phyloP scores from a whole-genome alignment of 73 alveolate genomes.

The Paramecium primaurelia region DNA sequence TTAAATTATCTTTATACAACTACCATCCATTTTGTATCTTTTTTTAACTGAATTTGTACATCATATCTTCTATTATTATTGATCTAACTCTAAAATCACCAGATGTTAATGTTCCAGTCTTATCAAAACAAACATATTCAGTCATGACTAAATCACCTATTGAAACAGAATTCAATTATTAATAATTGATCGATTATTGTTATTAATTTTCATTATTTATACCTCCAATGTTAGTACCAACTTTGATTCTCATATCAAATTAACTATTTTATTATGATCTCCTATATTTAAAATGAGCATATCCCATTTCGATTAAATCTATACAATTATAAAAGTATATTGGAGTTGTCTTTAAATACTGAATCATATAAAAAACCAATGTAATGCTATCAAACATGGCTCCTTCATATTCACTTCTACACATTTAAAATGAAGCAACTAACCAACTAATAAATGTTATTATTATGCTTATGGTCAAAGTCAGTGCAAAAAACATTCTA shows the following conservation, averaged over 20 bases:
- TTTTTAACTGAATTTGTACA: not conserved
- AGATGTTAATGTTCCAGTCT: conserved; percentile 15
- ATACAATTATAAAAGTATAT: not conserved
- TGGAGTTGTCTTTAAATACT: not conserved
- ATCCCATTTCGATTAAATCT: not conserved
- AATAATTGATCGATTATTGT: not conserved
- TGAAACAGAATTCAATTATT: not conserved
- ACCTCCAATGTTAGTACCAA: not conserved
- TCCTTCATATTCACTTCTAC: not conserved
- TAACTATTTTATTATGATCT: not conserved
- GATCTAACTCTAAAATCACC: conserved; percentile 27
- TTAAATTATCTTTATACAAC: not conserved
- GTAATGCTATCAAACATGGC: not conserved
- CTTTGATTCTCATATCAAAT: not conserved
- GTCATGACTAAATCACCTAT: conserved; percentile 28
- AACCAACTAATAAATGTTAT: conserved; percentile 16
- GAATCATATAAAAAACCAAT: not conserved
- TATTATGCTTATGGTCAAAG: not conserved
- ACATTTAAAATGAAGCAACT: not conserved
- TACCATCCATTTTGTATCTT: not conserved
- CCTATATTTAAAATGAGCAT: not conserved
- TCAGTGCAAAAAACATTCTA: conserved; percentile 5
- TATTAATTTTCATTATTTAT: not conserved
- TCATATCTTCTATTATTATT: not conserved
- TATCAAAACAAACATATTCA: conserved; percentile 36